Evolutionary conservation across 352 stramenopile genomes (phyloP), one percentile per base, ranked within the genome.

Genomic region (Phytophthora brassicae): DNA sequence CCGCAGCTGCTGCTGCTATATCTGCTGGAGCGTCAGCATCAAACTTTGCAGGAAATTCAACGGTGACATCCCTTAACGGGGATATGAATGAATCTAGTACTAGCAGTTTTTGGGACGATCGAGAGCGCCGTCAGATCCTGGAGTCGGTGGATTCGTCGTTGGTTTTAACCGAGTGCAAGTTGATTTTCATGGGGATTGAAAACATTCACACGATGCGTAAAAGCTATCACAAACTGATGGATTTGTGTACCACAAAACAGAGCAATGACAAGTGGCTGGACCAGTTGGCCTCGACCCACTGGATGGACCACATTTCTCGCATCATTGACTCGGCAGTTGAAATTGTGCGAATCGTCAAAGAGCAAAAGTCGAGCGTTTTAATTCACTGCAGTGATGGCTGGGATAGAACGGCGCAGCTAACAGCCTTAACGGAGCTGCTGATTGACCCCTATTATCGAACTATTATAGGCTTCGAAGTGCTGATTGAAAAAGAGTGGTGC

Each of bases 331-430:
- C 86, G 7, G 78, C 86, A 2, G 77, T 92, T n/a, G 84, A 95
- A 65, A 92, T 93, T 52, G 84, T 89, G 6, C 83, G 84, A 0
- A 77, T 91, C n/a, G 66, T 94, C 20, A 84, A 91, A 17, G 72
- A 87, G 22, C 70, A 92, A 19, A 87, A 87, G 65, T 94, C 91
- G 3, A 97, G 97, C 16, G 93, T 99, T 16, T 68, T 99, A 31
- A 82, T 99, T 52, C 97, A 99, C 70, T 99, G 97, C 69, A 98
- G 91, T 49, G 96, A 99, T 58, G 97, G 97, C 4, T 99, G 97
- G 97, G 97, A 99, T 52, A 84, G 92, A 9, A 97, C 91, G 13
- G 64, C 90, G n/a, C 91, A 97, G 52, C 70, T 98, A 16, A 89
- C 80, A 53, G 74, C 70, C 6, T 70, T 97, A 8, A 75, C 88